phyloP scores from a whole-genome alignment of 2,329 filamentous ascomycete species.

The Sarocladiaceae sp. region DNA sequence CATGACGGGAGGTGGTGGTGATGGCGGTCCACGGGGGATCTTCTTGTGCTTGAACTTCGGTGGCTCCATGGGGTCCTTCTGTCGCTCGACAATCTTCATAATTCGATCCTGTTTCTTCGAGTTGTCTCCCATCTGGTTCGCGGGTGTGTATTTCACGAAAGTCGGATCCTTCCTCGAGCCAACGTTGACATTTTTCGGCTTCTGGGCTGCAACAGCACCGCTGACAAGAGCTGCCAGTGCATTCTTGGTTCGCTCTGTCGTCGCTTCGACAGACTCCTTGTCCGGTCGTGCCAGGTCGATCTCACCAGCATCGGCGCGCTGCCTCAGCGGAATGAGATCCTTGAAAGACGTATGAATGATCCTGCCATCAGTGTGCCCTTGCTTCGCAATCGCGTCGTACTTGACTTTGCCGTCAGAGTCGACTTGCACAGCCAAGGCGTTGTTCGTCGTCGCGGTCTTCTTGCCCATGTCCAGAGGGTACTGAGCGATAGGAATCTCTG shows the following conservation, averaged over 20 bases:
- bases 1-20: slow-evolving; percentile 88
- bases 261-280: slow-evolving; percentile 75
- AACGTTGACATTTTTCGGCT: slow-evolving; percentile 88
- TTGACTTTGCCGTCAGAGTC: slow-evolving; percentile 89
- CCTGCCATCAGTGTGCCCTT: slow-evolving; percentile 76
- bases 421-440: slow-evolving; percentile 87
- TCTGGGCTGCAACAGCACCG: slow-evolving; percentile 84
- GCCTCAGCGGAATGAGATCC: slow-evolving; percentile 87
- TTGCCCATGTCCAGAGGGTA: slow-evolving; percentile 94
- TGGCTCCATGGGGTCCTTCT: slow-evolving; percentile 91
- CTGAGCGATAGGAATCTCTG: slow-evolving; percentile 87
- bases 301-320: slow-evolving; percentile 88
- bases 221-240: slow-evolving; percentile 77
- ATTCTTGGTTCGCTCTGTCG: slow-evolving; percentile 81
- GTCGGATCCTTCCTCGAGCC: slow-evolving; percentile 78
- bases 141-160: slow-evolving; percentile 91
- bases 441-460: slow-evolving; percentile 66
- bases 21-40: slow-evolving; percentile 86
- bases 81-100: slow-evolving; percentile 95
- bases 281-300: slow-evolving; percentile 80
- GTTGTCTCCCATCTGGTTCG: slow-evolving; percentile 90
- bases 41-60: slow-evolving; percentile 99
- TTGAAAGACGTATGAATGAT: slow-evolving; percentile 96
- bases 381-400: slow-evolving; percentile 88
- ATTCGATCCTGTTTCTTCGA: slow-evolving; percentile 87